Evolutionary conservation across 345 rosid genomes (phyloP).

Genomic region (Psidium guajava): DNA sequence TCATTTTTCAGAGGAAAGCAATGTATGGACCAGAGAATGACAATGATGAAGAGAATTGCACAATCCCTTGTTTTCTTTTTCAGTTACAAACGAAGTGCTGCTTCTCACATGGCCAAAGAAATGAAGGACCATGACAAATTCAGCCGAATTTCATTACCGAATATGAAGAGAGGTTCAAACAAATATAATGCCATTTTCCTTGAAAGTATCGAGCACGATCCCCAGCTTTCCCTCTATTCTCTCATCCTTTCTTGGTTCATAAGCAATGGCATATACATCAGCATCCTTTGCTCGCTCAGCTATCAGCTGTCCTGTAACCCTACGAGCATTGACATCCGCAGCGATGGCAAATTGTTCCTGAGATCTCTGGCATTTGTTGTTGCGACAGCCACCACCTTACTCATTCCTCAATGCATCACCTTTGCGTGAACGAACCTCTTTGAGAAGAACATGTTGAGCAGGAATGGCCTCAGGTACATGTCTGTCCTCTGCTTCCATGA

Average conservation of each 20-base stretch:
- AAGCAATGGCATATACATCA: constrained; percentile 74
- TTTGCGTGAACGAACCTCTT: constrained; percentile 83
- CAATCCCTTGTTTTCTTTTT: background rate
- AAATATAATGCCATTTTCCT: constrained; percentile 52
- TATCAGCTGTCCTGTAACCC: constrained; percentile 62
- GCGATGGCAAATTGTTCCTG: constrained; percentile 59
- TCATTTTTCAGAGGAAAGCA: too few relatives aligned
- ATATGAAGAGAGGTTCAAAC: background rate
- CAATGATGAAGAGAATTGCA: background rate
- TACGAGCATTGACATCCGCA: constrained; percentile 64
- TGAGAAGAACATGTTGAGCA: constrained; percentile 81
- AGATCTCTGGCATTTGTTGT: constrained; percentile 89
- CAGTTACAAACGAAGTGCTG: background rate
- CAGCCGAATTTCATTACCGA: background rate
- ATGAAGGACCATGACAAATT: background rate
- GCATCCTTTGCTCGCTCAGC: constrained; percentile 92
- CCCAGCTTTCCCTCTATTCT: constrained; percentile 87
- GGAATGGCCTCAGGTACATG: constrained; percentile 90
- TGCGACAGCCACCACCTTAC: constrained; percentile 92
- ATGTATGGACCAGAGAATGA: background rate
- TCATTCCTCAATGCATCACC: constrained; percentile 87
- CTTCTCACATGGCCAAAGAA: background rate
- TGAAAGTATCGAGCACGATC: constrained; percentile 71
- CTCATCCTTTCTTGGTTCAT: constrained; percentile 72
- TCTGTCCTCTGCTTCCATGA: constrained; percentile 98